Evolutionary conservation across 768 basidiomycete genomes (phyloP), one percentile per base, ranked within the genome.

Genomic region (Tremella fuciformis): DNA sequence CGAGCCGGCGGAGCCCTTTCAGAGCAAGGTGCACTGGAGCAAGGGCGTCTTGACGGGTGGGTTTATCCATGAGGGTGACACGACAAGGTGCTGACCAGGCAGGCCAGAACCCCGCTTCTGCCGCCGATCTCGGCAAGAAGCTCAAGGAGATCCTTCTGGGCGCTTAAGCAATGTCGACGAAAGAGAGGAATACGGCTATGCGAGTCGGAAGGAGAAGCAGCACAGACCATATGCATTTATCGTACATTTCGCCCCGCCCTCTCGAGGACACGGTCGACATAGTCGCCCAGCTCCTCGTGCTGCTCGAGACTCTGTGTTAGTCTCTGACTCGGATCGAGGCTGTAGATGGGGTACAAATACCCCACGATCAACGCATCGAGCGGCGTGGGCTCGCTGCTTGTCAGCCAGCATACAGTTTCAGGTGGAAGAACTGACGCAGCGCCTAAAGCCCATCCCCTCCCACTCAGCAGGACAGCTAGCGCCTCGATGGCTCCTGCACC

Each of bases 71-170:
- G 83, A 6, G 6, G 29, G 4, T 34, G 29, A n/a, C 11, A 34
- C 6, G 29, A 34, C 6, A n/a, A 15, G 42, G 42, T 6, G 42
- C n/a, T 46, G 64, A 84, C 84, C 13, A 80, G 64, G 86, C 87
- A 19, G 88, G 88, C 8, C 87, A 88, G 74, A 89, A 89, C 76
- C 87, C 87, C 2, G 84, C 82, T 16, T 85, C 84, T 8, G 85
- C 87, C 37, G 78, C 73, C 44, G 79, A 79, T 0, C 59, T 88
- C 41, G 87, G 80, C 7, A 76, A 86, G 65, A 83, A 80, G 21
- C 78, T 88, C 63, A 79, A 84, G 63, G 79, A 84, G 65, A 81
- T 81, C 8, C 76, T 86, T 39, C 61, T 59, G 29, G 29, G 29
- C 11, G 29, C 29, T 34, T 34, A 11, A 34, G 29, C 11, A 11